These are phyloP conservation scores for Plasmodium sp. DNA, from an alignment of 169 alveolate species.

Conservation along the genomic window DNA sequence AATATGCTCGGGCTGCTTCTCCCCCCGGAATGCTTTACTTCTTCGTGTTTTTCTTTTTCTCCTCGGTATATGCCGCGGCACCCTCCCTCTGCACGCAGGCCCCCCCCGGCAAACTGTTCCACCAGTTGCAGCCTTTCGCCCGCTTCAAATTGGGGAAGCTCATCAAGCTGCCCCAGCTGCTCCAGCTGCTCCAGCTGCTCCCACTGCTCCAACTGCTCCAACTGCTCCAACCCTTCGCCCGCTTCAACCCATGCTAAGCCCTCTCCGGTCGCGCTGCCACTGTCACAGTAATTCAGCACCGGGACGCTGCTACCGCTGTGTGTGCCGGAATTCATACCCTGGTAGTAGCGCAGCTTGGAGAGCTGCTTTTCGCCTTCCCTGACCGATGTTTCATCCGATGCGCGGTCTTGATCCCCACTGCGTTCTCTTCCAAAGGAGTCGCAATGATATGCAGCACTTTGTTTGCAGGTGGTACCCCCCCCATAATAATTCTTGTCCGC, in stretches of 20 bases:
- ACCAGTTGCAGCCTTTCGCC: neutral
- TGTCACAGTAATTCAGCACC: neutral
- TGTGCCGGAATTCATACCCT: constrained; percentile 2
- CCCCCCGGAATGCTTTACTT: neutral
- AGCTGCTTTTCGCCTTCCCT: neutral
- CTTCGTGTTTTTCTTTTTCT: neutral
- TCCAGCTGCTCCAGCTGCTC: neutral
- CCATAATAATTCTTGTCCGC: neutral
- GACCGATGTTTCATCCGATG: neutral
- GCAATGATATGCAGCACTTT: neutral
- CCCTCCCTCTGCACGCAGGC: neutral
- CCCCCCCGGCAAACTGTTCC: neutral
- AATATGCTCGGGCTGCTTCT: neutral
- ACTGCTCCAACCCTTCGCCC: neutral
- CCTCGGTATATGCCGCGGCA: neutral
- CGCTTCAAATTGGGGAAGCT: neutral
- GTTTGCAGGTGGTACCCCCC: neutral
- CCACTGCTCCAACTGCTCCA: neutral
- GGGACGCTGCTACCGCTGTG: neutral
- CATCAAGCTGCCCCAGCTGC: neutral
- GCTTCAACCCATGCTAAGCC: neutral
- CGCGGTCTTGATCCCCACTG: neutral
- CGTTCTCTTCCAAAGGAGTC: neutral
- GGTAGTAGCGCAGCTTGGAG: neutral
- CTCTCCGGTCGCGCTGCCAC: neutral